These are phyloP conservation scores for Alternaria longipes DNA, from an alignment of 2,329 filamentous ascomycete genomes.

Conservation along the genomic window DNA sequence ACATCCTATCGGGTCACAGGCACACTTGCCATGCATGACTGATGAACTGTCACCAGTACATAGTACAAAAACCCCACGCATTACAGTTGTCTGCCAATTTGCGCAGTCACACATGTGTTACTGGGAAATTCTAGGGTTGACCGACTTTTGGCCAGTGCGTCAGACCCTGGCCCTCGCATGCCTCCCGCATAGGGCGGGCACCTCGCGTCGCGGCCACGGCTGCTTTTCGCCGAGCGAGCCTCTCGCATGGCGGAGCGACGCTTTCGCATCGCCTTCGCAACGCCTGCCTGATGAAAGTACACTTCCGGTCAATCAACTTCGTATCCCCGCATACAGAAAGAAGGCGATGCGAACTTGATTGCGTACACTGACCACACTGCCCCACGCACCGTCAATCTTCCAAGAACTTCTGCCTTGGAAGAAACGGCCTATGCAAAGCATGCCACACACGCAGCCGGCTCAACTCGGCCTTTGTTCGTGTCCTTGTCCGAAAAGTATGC, in stretches of 20 bases:
- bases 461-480: conserved; percentile 12
- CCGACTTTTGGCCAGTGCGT: conserved; percentile 32
- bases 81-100: conserved; percentile 1
- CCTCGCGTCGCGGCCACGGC: conserved; percentile 15
- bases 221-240: conserved; percentile 7
- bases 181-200: conserved; percentile 11
- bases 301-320: conserved; percentile 24
- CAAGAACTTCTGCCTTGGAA: conserved; percentile 18
- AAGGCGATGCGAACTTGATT: conserved; percentile 13
- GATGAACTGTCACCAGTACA: conserved; percentile 5
- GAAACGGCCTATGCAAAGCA: conserved; percentile 7
- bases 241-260: conserved; percentile 21
- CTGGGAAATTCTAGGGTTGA: conserved; percentile 20
- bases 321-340: conserved; percentile 16
- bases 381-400: conserved; percentile 16
- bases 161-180: conserved; percentile 18
- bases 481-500: conserved; percentile 7
- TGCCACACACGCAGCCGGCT: conserved; percentile 14
- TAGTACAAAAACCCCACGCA: conserved; percentile 3
- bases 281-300: conserved; percentile 19
- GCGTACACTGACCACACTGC: conserved; percentile 9
- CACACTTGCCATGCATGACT: conserved; percentile 11
- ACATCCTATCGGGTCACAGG: conserved; percentile 19
- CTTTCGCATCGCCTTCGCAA: conserved; percentile 9
- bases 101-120: conserved; percentile 13